Conservation (phyloP, 768 basidiomycete genomes). For the Serendipita sp. region DNA sequence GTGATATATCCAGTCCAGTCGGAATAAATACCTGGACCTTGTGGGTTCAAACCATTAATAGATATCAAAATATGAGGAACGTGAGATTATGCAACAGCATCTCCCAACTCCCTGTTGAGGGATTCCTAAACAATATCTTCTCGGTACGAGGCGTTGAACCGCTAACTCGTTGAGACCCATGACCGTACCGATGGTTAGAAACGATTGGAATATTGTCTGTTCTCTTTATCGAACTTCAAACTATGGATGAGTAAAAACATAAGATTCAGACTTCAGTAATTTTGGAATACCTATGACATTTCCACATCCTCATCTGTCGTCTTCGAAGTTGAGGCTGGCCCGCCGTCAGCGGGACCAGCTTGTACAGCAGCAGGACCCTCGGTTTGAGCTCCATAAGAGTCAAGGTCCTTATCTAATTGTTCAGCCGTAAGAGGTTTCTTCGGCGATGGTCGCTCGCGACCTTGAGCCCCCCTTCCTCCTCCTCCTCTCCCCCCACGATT, state of each 20-base stretch:
- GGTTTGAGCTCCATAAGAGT: slow-evolving; percentile 20
- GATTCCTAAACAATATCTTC: no score
- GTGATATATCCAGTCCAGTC: no score
- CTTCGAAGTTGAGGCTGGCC: slow-evolving; percentile 28
- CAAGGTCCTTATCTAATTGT: slow-evolving; percentile 77
- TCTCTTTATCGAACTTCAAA: neutral
- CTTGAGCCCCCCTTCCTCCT: neutral
- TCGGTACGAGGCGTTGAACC: no score
- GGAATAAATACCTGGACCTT: no score
- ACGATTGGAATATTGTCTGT: no score
- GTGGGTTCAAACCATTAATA: no score
- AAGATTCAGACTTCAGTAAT: neutral
- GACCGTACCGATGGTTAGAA: no score
- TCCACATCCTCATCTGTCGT: slow-evolving; percentile 83
- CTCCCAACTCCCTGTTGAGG: no score
- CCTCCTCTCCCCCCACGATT: neutral
- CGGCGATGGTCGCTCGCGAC: neutral
- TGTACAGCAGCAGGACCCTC: neutral
- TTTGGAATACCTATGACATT: slow-evolving; percentile 11
- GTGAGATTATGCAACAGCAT: no score
- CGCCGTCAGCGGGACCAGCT: neutral
- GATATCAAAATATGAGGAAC: no score
- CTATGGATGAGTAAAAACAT: neutral
- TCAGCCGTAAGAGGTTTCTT: slow-evolving; percentile 57
- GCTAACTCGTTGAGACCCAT: no score